Evolutionary conservation across 1,284 basidiomycete genomes (phyloP).

Genomic region (Apiotrichum domesticum): DNA sequence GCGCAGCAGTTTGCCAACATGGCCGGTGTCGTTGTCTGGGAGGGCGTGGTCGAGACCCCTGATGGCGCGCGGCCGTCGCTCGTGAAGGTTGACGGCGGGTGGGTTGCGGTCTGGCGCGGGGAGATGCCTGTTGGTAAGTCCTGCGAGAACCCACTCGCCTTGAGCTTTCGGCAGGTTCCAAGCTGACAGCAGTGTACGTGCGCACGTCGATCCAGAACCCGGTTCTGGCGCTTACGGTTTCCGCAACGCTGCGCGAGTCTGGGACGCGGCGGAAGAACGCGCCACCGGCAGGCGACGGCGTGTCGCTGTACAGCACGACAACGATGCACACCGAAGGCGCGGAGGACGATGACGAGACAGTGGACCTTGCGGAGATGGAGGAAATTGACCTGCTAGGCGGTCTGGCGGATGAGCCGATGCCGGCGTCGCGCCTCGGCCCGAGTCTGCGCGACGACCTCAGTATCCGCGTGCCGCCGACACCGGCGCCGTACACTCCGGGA

Average conservation of each 20-base stretch:
- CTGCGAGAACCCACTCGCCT: too few relatives aligned
- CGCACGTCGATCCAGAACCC: slow-evolving; percentile 65
- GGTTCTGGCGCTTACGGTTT: slow-evolving; percentile 70
- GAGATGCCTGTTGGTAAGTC: slow-evolving; percentile 67
- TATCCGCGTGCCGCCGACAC: slow-evolving; percentile 5
- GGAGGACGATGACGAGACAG: slow-evolving; percentile 22
- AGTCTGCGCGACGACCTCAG: slow-evolving; percentile 31
- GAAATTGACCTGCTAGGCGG: slow-evolving; percentile 75
- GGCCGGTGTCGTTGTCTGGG: slow-evolving; percentile 66
- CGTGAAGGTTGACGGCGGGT: slow-evolving; percentile 58
- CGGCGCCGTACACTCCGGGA: background rate
- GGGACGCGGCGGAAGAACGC: slow-evolving; percentile 12
- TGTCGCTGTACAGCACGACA: slow-evolving; percentile 21
- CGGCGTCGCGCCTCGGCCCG: slow-evolving; percentile 31
- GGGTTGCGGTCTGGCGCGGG: slow-evolving; percentile 70
- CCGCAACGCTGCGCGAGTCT: slow-evolving; percentile 59
- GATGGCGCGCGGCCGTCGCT: slow-evolving; percentile 41
- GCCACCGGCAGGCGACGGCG: slow-evolving; percentile 19
- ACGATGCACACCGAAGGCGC: slow-evolving; percentile 18
- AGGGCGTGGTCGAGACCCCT: slow-evolving; percentile 29
- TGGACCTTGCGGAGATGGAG: slow-evolving; percentile 53
- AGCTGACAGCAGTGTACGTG: slow-evolving; percentile 50
- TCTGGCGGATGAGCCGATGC: slow-evolving; percentile 42
- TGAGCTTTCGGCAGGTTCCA: background rate
- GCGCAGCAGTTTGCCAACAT: slow-evolving; percentile 65